Conservation (phyloP, 108 stramenopile species). For the Cyclotella cryptica region DNA sequence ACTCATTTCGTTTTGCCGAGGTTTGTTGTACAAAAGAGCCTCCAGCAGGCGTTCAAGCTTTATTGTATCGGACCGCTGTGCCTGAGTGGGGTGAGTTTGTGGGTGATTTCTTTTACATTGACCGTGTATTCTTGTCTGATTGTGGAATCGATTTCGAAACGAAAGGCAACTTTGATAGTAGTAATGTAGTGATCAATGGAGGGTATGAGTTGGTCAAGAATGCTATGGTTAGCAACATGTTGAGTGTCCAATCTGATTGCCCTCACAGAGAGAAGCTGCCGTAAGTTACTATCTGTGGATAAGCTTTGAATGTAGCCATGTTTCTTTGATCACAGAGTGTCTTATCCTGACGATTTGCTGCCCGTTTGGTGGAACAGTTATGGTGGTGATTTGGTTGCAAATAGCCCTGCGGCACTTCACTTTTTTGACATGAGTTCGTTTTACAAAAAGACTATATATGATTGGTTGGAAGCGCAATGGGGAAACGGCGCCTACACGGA, state of each 20-base stretch:
- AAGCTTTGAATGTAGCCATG: no score
- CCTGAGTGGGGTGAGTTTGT: slow-evolving; percentile 33
- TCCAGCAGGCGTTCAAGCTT: slow-evolving; percentile 20
- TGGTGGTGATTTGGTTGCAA: slow-evolving; percentile 51
- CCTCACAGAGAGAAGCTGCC: slow-evolving; percentile 60
- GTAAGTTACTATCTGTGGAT: background rate
- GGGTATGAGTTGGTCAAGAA: slow-evolving; percentile 45
- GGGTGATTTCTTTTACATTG: background rate
- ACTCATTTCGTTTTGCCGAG: slow-evolving; percentile 47
- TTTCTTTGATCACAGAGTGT: no score
- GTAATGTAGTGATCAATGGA: slow-evolving; percentile 37
- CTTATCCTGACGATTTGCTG: background rate
- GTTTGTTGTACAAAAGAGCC: slow-evolving; percentile 39
- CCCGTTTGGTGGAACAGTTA: slow-evolving; percentile 11
- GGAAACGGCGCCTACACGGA: slow-evolving; percentile 53
- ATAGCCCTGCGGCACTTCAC: slow-evolving; percentile 38
- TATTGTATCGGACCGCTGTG: slow-evolving; percentile 44
- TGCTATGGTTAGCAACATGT: slow-evolving; percentile 46
- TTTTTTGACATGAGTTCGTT: slow-evolving; percentile 57
- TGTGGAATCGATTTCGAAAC: background rate
- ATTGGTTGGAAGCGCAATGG: slow-evolving; percentile 55
- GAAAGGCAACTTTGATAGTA: slow-evolving; percentile 38
- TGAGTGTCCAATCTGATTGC: slow-evolving; percentile 61
- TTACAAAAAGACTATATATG: slow-evolving; percentile 53
- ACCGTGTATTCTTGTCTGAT: background rate